These are phyloP conservation scores for Inonotus hispidus DNA, from an alignment of 1,284 basidiomycete genomes.

Conservation along the genomic window DNA sequence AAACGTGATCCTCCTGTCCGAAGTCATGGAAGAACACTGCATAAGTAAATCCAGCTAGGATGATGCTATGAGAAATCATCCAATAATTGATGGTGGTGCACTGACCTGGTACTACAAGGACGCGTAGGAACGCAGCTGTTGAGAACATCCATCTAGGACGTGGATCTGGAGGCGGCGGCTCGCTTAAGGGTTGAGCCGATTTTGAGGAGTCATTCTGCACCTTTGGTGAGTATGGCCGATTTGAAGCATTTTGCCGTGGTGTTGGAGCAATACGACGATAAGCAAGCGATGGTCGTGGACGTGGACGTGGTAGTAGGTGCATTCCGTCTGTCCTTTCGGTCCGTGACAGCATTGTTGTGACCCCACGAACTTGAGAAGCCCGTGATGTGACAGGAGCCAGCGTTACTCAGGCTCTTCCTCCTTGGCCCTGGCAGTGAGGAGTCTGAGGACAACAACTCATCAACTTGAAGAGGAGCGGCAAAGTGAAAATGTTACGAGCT, in stretches of 20 bases:
- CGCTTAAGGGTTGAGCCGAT: not conserved
- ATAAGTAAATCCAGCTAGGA: conserved; percentile 47
- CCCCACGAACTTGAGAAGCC: too few relatives aligned
- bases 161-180: not conserved
- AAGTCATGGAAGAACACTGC: conserved; percentile 61
- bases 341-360: too few relatives aligned
- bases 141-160: not conserved
- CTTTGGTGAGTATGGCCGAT: not conserved
- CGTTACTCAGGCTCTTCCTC: too few relatives aligned
- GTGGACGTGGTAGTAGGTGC: too few relatives aligned
- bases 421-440: too few relatives aligned
- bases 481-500: too few relatives aligned
- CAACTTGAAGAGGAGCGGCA: too few relatives aligned
- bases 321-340: too few relatives aligned
- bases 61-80: not conserved
- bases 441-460: too few relatives aligned
- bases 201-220: not conserved
- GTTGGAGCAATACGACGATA: too few relatives aligned
- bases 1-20: conserved; percentile 64
- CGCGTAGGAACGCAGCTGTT: not conserved
- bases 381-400: too few relatives aligned
- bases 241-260: not conserved
- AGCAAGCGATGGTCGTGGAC: too few relatives aligned
- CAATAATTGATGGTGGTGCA: not conserved
- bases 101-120: not conserved